Percentiles rank a stretch among this genome's conserved stretches.
phyloP scores from a whole-genome alignment of 805 yeast genomes.

The Priceomyces fermenticarens region DNA sequence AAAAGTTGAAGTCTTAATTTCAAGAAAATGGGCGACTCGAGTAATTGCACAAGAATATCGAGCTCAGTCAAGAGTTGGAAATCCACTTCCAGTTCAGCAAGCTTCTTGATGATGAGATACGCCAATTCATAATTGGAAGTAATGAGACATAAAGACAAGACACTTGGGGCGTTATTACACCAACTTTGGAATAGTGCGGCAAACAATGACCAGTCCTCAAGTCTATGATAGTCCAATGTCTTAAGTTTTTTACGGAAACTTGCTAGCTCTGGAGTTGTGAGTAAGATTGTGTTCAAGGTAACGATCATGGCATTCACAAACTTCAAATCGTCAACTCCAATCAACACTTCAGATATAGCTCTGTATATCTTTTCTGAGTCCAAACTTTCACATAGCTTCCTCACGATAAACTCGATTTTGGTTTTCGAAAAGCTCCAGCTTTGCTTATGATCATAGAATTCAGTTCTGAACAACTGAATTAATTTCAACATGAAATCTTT shows the following conservation, averaged over 20 bases:
- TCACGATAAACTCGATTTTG: slow-evolving; percentile 67
- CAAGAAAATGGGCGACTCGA: slow-evolving; percentile 92
- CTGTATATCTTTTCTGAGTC: slow-evolving; percentile 82
- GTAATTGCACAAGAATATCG: slow-evolving; percentile 82
- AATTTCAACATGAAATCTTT: slow-evolving; percentile 71
- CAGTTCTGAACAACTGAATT: slow-evolving; percentile 65
- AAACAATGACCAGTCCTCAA: slow-evolving; percentile 68
- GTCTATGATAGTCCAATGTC: slow-evolving; percentile 47
- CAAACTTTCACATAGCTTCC: slow-evolving; percentile 78
- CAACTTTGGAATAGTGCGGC: slow-evolving; percentile 79
- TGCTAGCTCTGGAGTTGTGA: slow-evolving; percentile 80
- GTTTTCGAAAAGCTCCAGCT: slow-evolving; percentile 26
- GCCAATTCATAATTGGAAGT: slow-evolving; percentile 89
- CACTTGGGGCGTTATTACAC: slow-evolving; percentile 90
- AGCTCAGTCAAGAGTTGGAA: slow-evolving; percentile 79
- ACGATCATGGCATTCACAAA: slow-evolving; percentile 83
- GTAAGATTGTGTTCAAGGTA: slow-evolving; percentile 77
- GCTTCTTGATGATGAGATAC: slow-evolving; percentile 71
- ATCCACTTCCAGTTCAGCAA: slow-evolving; percentile 79
- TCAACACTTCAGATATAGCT: slow-evolving; percentile 73
- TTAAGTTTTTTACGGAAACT: slow-evolving; percentile 64
- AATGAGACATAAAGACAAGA: slow-evolving; percentile 76
- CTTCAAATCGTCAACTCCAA: slow-evolving; percentile 47
- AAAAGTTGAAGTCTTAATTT: slow-evolving; percentile 82
- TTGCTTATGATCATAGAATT: slow-evolving; percentile 23